A percentile compares a stretch with the other conserved stretches of the same genome.
These are phyloP conservation scores for Alternaria triticina DNA, from an alignment of 2,329 filamentous ascomycete species.

Conservation along the genomic window DNA sequence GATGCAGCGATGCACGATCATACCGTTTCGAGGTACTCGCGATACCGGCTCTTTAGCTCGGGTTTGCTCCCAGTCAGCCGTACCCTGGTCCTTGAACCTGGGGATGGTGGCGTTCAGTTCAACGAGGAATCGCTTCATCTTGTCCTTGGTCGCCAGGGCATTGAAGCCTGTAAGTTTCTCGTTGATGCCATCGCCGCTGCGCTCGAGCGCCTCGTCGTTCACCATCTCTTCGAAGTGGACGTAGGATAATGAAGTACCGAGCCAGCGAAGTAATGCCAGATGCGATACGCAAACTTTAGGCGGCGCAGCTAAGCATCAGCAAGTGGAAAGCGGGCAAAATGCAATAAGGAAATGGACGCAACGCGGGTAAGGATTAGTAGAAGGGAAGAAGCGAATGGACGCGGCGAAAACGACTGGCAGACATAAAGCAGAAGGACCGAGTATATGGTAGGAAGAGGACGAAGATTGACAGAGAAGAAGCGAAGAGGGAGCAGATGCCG, in stretches of 20 bases:
- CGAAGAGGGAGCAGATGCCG: not conserved
- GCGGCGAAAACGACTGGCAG: too few relatives aligned
- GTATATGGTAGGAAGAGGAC: not conserved
- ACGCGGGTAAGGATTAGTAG: too few relatives aligned
- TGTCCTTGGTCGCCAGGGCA: not conserved
- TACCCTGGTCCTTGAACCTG: not conserved
- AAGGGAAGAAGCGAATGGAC: too few relatives aligned
- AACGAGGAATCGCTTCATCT: not conserved
- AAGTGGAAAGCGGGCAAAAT: too few relatives aligned
- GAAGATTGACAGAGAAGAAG: not conserved
- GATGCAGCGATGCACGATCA: not conserved
- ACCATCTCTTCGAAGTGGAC: not conserved
- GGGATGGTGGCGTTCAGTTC: not conserved
- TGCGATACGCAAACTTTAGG: too few relatives aligned
- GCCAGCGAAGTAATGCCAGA: too few relatives aligned
- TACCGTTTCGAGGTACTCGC: not conserved
- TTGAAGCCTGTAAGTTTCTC: not conserved
- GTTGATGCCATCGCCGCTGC: not conserved
- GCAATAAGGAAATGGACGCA: too few relatives aligned
- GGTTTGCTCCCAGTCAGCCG: not conserved
- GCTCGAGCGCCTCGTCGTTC: not conserved
- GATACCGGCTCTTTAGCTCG: not conserved
- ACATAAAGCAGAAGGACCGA: not conserved
- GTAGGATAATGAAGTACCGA: too few relatives aligned
- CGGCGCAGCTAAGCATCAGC: too few relatives aligned